Percentiles rank a stretch among this genome's conserved stretches.
Conservation (phyloP, 108 stramenopile genomes). For the Schizochytrium sp. region DNA sequence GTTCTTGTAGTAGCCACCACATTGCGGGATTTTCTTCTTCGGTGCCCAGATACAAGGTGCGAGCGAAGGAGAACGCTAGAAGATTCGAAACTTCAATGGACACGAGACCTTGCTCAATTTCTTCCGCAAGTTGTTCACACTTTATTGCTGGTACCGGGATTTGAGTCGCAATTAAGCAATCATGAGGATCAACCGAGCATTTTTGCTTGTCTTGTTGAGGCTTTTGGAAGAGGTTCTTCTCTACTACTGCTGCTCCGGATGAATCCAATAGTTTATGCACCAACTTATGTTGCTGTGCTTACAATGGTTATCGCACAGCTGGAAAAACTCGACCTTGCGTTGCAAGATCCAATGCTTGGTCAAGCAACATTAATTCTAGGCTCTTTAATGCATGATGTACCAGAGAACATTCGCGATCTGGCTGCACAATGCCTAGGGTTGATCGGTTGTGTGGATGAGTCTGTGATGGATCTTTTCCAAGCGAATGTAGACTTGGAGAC, state of each 20-base stretch:
- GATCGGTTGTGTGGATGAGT: not conserved
- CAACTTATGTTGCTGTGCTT: not conserved
- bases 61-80: too few relatives aligned
- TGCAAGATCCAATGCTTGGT: slow-evolving; percentile 18
- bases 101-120: too few relatives aligned
- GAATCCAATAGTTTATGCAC: not conserved
- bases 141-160: too few relatives aligned
- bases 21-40: too few relatives aligned
- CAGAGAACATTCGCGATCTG: not conserved
- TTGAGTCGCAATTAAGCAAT: not conserved
- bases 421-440: slow-evolving; percentile 1
- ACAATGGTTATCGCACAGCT: not conserved
- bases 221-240: not conserved
- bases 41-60: too few relatives aligned
- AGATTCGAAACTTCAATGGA: too few relatives aligned
- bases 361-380: not conserved
- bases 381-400: not conserved
- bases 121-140: too few relatives aligned
- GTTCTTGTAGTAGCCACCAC: too few relatives aligned
- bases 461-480: not conserved
- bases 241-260: not conserved
- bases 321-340: not conserved
- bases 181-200: not conserved
- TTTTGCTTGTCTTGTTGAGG: not conserved
- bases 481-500: not conserved